These are phyloP conservation scores for Saccharomyces pastorianus DNA, from an alignment of 1,139 yeast species.

Conservation along the genomic window DNA sequence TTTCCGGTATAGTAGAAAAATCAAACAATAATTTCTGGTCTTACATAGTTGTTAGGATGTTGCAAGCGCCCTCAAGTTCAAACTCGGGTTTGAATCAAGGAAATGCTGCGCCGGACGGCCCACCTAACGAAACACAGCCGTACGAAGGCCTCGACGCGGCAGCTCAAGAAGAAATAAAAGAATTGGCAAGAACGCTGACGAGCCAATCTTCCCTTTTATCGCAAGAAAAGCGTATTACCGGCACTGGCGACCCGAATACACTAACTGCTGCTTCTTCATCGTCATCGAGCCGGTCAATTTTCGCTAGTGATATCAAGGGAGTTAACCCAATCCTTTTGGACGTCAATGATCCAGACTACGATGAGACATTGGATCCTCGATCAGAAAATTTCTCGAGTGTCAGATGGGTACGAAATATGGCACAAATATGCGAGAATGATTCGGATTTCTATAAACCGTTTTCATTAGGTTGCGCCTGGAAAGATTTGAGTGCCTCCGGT, in stretches of 20 bases:
- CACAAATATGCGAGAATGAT: slow-evolving; percentile 45
- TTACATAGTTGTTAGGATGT: not conserved
- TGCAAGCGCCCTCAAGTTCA: not conserved
- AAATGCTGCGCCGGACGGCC: not conserved
- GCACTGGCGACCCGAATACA: not conserved
- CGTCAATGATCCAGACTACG: slow-evolving; percentile 23
- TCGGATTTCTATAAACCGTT: slow-evolving; percentile 55
- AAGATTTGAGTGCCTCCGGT: slow-evolving; percentile 61
- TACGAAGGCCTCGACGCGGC: slow-evolving; percentile 14
- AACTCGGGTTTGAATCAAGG: not conserved
- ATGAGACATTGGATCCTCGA: slow-evolving; percentile 43
- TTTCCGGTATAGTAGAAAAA: not conserved
- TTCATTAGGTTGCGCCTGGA: slow-evolving; percentile 57
- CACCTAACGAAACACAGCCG: slow-evolving; percentile 5
- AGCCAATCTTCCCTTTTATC: not conserved
- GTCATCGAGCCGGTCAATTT: not conserved
- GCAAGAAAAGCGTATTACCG: not conserved
- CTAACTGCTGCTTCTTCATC: not conserved
- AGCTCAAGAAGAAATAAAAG: slow-evolving; percentile 9
- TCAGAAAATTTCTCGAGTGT: slow-evolving; percentile 48
- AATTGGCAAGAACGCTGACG: slow-evolving; percentile 10
- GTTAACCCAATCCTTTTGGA: slow-evolving; percentile 4
- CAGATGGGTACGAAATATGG: slow-evolving; percentile 63
- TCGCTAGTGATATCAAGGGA: not conserved
- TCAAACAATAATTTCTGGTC: not conserved